A percentile compares a stretch with the other conserved stretches of the same genome.
phyloP scores from a whole-genome alignment of 208 protist genomes.

The Acanthamoeba healyi region DNA sequence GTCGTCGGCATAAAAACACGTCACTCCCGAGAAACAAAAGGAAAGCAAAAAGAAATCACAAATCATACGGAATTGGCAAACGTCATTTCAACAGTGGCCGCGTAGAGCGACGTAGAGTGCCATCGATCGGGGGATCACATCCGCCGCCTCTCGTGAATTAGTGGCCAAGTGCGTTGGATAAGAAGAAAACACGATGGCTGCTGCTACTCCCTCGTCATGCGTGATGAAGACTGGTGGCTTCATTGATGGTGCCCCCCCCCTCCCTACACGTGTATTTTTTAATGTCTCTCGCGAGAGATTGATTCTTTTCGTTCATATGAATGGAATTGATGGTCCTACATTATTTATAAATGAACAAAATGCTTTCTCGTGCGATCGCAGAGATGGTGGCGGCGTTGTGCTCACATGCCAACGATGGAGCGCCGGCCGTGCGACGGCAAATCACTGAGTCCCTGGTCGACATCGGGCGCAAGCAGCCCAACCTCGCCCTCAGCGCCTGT shows the following conservation, averaged over 20 bases:
- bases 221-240: slow-evolving; percentile 39
- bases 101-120: too few relatives aligned
- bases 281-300: too few relatives aligned
- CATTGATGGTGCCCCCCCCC: not conserved
- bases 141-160: too few relatives aligned
- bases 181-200: not conserved
- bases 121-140: too few relatives aligned
- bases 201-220: not conserved
- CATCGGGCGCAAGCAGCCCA: slow-evolving; percentile 79
- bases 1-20: too few relatives aligned
- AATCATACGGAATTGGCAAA: not conserved
- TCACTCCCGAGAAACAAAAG: too few relatives aligned
- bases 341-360: too few relatives aligned
- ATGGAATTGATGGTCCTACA: too few relatives aligned
- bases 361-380: not conserved
- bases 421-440: not conserved
- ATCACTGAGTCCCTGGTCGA: slow-evolving; percentile 73
- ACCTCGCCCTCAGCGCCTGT: slow-evolving; percentile 73
- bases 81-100: not conserved
- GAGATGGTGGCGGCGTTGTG: slow-evolving; percentile 50
- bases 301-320: too few relatives aligned
- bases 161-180: too few relatives aligned
- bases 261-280: too few relatives aligned
- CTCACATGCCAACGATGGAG: slow-evolving; percentile 1
- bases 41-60: not conserved